Base-by-base conservation (phyloP, 495 filamentous ascomycete genomes). In the Trypethelium eluteriae region DNA sequence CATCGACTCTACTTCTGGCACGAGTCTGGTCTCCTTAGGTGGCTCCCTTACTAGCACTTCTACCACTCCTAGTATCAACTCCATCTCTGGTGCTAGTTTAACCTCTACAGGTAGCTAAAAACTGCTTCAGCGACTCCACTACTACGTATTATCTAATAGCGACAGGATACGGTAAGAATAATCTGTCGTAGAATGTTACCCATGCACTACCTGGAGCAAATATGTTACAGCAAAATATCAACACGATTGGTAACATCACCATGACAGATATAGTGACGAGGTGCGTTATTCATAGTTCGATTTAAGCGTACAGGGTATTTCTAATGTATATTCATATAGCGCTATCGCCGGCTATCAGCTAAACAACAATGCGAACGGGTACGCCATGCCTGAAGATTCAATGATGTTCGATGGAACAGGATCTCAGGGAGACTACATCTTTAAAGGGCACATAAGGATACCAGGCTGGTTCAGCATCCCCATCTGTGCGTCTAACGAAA, bases 71-170 rank as follows among this genome's bases (percentile, higher is more conserved):
- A 46, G 41, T 46, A 6, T 46, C 41, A 46, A 5, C 14, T 14
- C 5, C 5, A 14, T 5, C 41, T 46, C 41, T 46, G 41, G 14
- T 14, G 41, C 41, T 46, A 46, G 41, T 46, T 46, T 14, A 5
- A 14, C 41, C 6, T 6, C 14, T 46, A 46, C n/a, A 59, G 36
- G 18, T n/a, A 59, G 14, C 49, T 53, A 5, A 16, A 7, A 46
- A 16, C 16, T 9, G 0, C 41, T 18, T 7, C 53, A 36, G 32
- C 14, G 32, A 36, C 5, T 5, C 53, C 14, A 7, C 11, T 59
- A 59, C 10, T 59, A 59, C 53, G 7, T 59, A 35, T 14, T 59
- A 59, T 59, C 36, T 59, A 32, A 59, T 59, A 59, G 53, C 2
- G 7, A 59, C 53, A 10, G 32, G 25, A 10, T 59, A 59, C 14